Base-by-base conservation (phyloP, 176 grass and related monocot genomes). In the Coix lacrymajobi region DNA sequence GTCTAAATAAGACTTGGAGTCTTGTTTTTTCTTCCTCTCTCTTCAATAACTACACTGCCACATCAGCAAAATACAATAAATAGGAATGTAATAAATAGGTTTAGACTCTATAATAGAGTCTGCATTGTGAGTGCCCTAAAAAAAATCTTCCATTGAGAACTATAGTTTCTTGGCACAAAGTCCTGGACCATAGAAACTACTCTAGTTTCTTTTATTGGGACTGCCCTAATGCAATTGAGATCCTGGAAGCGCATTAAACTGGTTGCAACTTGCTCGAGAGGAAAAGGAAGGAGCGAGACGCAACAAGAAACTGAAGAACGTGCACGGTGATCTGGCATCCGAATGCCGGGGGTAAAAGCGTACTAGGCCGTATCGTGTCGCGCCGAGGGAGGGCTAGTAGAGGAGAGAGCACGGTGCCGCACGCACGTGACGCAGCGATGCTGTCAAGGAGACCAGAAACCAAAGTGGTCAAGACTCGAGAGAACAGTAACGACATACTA, bases 401-500 rank as follows among this genome's bases (percentile, higher is more conserved):
- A n/a, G n/a, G 15, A 3, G 6, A n/a, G 31, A 41, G 36, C 11
- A 41, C 54, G 11, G 61, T 33, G 36, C 30, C 38, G 38, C 32
- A 57, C 31, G 11, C 46, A 49, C 11, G n/a, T n/a, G 28, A 8
- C 7, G 40, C 62, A 36, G n/a, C 3, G 11, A 37, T 34, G 57
- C 38, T 78, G 76, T 44, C 57, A 37, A 1, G 56, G 1, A 28
- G 75, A 62, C 75, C 56, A 20, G 10, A 37, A 6, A 19, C 43
- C 43, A 43, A 38, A 80, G 30, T 66, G 41, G 62, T 79, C 43
- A 65, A 64, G n/a, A n/a, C n/a, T n/a, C n/a, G n/a, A n/a, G 29
- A 32, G 44, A 48, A 29, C 40, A 48, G 76, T 68, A 52, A 40
- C 34, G 30, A 69, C 78, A 80, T 80, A 45, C 63, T 80, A 45